phyloP scores from a whole-genome alignment of 306 rosid species.

The Notholithocarpus densiflorus region DNA sequence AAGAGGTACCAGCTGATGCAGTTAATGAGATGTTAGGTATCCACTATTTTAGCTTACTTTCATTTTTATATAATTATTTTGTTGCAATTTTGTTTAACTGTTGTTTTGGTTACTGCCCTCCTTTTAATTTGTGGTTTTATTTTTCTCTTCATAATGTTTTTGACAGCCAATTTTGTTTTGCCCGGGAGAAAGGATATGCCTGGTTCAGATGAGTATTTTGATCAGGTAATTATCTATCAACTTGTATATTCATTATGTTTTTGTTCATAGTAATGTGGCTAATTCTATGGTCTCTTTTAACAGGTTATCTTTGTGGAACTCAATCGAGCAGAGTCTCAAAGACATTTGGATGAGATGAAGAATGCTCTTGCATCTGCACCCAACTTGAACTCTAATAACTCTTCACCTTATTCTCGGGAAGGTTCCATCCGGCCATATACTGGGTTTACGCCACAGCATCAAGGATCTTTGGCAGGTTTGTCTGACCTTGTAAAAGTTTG shows the following conservation, averaged over 20 bases:
- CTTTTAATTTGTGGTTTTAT: background rate
- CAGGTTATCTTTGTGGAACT: conserved; percentile 61
- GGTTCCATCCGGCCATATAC: conserved; percentile 22
- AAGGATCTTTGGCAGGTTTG: conserved; percentile 29
- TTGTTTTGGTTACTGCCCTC: conserved; percentile 3
- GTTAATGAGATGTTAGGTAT: conserved; percentile 55
- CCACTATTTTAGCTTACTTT: background rate
- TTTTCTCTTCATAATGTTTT: conserved; percentile 4
- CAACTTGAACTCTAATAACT: conserved; percentile 1
- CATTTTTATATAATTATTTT: background rate
- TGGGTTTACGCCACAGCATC: conserved; percentile 21
- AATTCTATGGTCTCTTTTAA: conserved; percentile 14
- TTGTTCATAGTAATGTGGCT: conserved; percentile 3
- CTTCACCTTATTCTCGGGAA: conserved; percentile 9
- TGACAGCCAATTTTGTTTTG: conserved; percentile 49
- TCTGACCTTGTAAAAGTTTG: background rate
- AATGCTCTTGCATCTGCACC: conserved; percentile 16
- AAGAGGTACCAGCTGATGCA: conserved; percentile 52
- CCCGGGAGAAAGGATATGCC: conserved; percentile 56
- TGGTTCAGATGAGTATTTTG: conserved; percentile 47
- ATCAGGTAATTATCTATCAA: conserved; percentile 34
- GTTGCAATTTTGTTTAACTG: background rate
- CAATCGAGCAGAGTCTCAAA: conserved; percentile 41
- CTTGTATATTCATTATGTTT: conserved; percentile 6
- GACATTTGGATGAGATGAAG: conserved; percentile 53